Base-by-base conservation (phyloP, 2,329 filamentous ascomycete genomes). In the Amylocarpus encephaloides region DNA sequence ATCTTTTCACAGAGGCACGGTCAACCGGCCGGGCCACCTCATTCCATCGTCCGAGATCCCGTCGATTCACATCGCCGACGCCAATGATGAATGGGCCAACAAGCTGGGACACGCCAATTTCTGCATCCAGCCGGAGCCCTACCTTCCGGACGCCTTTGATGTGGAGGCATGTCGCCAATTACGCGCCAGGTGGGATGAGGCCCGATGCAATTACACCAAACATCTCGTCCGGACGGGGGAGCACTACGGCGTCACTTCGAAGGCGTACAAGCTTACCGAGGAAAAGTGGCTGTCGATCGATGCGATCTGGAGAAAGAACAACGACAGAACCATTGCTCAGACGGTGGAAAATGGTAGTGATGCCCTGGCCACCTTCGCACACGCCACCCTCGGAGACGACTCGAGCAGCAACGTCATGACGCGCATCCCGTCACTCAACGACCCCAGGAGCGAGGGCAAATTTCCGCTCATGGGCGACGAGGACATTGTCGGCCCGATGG, bases 51-150 rank as follows among this genome's bases (percentile, higher is more conserved):
- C 71, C 3, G 78, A 82, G 22, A 79, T 86, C 34, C 79, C 83
- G 3, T 76, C 79, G 4, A 80, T 90, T 55, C 71, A 83, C 6
- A 80, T 90, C 57, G 73, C 83, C 30, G 80, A 86, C 49, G 80
- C 82, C 5, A 76, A 83, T 44, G 89, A 95, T 65, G 82, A 85
- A 58, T 96, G 92, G 92, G 85, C 88, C 1, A 80, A 85, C 63
- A 82, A 82, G 50, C 79, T 97, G 12, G 92, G 92, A 26, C 91
- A 97, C 66, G 91, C 91, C 57, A 95, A 97, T 71, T 96, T 94
- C 67, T 91, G 80, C 61, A 94, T 97, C 59, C 72, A 80, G 18
- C 91, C 91, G 0, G 80, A 84, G 65, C 92, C 91, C 0, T 95
- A 95, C 63, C 68, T 79, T 7, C 85, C 88, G 0, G 76, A 82